Evolutionary conservation across 352 stramenopile genomes (phyloP).

Genomic region (Elongisporangium prolatum): DNA sequence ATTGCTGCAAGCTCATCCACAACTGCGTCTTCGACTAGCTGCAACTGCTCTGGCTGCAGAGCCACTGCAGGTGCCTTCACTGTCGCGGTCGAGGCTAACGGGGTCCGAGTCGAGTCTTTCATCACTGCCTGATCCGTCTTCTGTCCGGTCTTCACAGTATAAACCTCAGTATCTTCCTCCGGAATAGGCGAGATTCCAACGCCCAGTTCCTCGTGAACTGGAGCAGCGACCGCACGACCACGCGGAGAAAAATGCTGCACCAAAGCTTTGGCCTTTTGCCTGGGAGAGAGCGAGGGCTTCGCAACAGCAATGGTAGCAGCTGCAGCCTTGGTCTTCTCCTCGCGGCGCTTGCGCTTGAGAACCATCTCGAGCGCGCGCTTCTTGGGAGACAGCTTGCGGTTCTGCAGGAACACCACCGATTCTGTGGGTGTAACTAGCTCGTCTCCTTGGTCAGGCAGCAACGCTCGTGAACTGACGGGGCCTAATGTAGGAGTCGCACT

Average conservation of each 20-base stretch:
- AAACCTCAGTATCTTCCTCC: neutral
- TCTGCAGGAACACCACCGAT: constrained; percentile 55
- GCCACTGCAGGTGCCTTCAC: no score
- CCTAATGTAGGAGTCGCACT: neutral
- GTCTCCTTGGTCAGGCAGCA: constrained; percentile 3
- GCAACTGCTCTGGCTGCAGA: no score
- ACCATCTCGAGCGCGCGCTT: constrained; percentile 60
- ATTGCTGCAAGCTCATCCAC: neutral
- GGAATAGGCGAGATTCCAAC: neutral
- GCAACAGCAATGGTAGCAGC: neutral
- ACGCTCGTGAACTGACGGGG: constrained; percentile 1
- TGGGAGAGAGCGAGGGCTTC: constrained; percentile 8
- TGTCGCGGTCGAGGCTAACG: no score
- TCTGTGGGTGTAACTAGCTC: constrained; percentile 29
- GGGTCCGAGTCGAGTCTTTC: neutral
- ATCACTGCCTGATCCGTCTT: neutral
- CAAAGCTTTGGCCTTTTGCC: constrained; percentile 16
- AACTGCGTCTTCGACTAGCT: neutral
- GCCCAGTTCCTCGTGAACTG: neutral
- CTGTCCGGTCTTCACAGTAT: neutral
- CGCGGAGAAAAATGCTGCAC: constrained; percentile 12
- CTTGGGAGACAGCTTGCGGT: constrained; percentile 60
- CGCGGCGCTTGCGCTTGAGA: constrained; percentile 63
- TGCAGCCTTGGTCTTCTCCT: constrained; percentile 15
- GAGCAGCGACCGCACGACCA: neutral